Conservation (phyloP, 257 asterid genomes). For the Capsicum chinense region DNA sequence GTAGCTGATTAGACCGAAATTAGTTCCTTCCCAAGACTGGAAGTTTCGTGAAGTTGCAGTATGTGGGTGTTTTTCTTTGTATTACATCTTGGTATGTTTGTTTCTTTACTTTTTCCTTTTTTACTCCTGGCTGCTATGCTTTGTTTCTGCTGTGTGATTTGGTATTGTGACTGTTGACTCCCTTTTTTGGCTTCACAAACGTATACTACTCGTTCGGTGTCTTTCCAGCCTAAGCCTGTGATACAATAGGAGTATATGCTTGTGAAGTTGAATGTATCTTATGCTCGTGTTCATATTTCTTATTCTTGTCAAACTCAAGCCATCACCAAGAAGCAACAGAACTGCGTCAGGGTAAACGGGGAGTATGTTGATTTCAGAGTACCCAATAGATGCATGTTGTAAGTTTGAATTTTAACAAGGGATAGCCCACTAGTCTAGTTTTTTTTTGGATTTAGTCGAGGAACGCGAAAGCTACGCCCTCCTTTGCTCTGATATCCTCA, state of each 20-base stretch:
- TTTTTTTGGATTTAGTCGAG: not conserved
- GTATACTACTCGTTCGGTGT: constrained; percentile 35
- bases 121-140: not conserved
- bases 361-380: constrained; percentile 56
- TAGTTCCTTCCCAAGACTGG: constrained; percentile 43
- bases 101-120: not conserved
- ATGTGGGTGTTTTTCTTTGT: not conserved
- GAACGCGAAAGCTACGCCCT: no score
- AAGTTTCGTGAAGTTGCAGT: constrained; percentile 1
- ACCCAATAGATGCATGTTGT: not conserved
- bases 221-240: constrained; percentile 71
- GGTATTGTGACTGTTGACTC: no score
- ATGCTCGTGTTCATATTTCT: not conserved
- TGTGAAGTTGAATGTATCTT: constrained; percentile 50
- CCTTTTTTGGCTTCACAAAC: no score
- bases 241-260: constrained; percentile 59
- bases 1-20: not conserved
- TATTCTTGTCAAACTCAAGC: constrained; percentile 38
- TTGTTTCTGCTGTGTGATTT: not conserved
- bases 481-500: no score
- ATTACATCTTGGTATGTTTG: no score
- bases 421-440: not conserved
- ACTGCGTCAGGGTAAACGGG: constrained; percentile 49
- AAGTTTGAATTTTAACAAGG: not conserved
- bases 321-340: constrained; percentile 28